These are phyloP conservation scores for Paracorniculantispora psalliotae DNA, from an alignment of 2,329 filamentous ascomycete genomes.

Conservation along the genomic window DNA sequence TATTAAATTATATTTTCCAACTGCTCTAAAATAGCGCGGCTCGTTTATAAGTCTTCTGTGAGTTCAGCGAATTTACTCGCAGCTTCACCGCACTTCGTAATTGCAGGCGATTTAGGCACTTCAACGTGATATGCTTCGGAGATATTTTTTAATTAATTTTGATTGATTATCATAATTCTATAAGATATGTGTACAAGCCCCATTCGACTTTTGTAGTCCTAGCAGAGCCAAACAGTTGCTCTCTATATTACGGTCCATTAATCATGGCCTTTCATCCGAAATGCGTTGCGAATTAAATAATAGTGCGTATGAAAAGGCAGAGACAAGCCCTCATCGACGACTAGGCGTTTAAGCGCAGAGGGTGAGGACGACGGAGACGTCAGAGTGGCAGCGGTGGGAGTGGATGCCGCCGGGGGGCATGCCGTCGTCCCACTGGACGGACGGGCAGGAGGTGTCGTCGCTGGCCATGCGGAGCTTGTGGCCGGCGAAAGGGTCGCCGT, in stretches of 20 bases:
- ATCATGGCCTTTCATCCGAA: background rate
- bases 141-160: too few relatives aligned
- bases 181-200: background rate
- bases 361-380: slow-evolving; percentile 30
- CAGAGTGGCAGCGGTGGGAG: slow-evolving; percentile 31
- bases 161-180: background rate
- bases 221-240: background rate
- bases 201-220: background rate
- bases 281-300: background rate
- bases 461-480: slow-evolving; percentile 28
- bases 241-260: background rate
- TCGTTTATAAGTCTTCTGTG: too few relatives aligned
- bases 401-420: slow-evolving; percentile 32
- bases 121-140: too few relatives aligned
- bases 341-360: slow-evolving; percentile 26
- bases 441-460: slow-evolving; percentile 26
- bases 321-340: background rate
- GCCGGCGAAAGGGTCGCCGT: slow-evolving; percentile 34
- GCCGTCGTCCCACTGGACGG: slow-evolving; percentile 32
- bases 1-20: too few relatives aligned
- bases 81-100: too few relatives aligned
- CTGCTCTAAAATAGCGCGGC: too few relatives aligned
- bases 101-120: too few relatives aligned
- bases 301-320: background rate
- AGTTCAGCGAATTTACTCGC: too few relatives aligned